Base-by-base conservation (phyloP, 2,329 filamentous ascomycete species). In the Endocalyx cinctus region DNA sequence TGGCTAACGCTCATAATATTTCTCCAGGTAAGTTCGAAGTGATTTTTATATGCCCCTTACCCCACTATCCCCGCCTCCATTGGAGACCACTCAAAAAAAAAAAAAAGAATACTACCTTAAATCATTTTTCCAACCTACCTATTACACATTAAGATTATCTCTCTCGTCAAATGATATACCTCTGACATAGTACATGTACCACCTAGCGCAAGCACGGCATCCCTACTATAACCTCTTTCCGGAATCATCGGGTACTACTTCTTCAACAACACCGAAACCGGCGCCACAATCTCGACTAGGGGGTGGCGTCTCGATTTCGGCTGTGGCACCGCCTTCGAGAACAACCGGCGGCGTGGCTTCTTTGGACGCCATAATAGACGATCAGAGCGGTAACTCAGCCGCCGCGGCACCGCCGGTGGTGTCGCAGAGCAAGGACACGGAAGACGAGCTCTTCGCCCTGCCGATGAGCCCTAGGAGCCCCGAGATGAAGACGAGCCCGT, bases 381-480 rank as follows among this genome's bases (percentile, higher is more conserved):
- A 51, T 51, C 50, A 41, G 7, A 41, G 49, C 10, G n/a, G 12
- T 20, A 25, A 31, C 10, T 2, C 49, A 58, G 31, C 52, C 15
- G 53, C 57, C 42, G 52, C 49, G 18, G 48, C 54, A n/a, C 45
- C 55, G 6, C 31, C 40, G 15, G 33, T 41, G 8, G 25, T 26
- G 10, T 37, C 46, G 13, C 43, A 52, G 31, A 58, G 60, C 39
- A 56, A 63, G 37, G 77, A 82, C 25, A 74, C 72, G 1, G 83
- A 87, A 45, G 87, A 94, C 38, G 89, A 85, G 25, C 69, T 95
- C 3, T 96, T 96, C 54, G 88, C 87, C 1, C 72, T 94, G 33
- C 87, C 87, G 2, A 78, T 95, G 63, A 90, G 85, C 51, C 88
- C 88, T 1, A 72, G 88, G 31, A 89, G 85, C 50, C 88, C 88